Base-by-base conservation (phyloP, 1,284 basidiomycete species). In the Dichomitus squalens region DNA sequence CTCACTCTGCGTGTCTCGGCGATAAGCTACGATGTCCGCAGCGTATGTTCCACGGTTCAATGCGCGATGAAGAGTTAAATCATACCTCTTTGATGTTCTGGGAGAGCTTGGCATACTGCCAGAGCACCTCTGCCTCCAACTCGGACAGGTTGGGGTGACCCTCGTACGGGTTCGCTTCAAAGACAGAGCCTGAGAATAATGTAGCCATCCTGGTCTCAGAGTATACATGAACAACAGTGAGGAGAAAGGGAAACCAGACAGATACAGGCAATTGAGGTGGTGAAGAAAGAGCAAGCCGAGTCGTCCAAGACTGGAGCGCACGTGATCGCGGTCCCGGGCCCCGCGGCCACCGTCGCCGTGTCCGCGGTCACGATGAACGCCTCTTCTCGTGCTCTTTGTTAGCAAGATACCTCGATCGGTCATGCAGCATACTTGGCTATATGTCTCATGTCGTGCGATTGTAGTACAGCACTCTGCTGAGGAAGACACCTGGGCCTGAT, bases 131-230 rank as follows among this genome's bases (percentile, higher is more conserved):
- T 7, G 78, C 75, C 67, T 87, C 84, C 5, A 82, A 68, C 31
- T 78, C 69, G 0, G 79, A 75, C 7, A 84, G 72, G 40, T 77
- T 81, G 0, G 87, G 81, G 69, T 95, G 83, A 0, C 76, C 77
- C 58, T 84, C 80, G 66, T 92, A 92, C 21, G 88, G 87, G 65
- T 90, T 91, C 33, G 69, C 67, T 16, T 79, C 72, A 64, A 86
- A 81, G 59, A 88, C 76, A 35, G 81, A 75, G 63, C 69, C 63
- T 44, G 70, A 47, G 41, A 61, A 63, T 54, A 64, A 23, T 4
- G 59, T 64, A 29, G 68, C 64, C 71, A 65, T 64, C 21, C 43
- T 47, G 34, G 23, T 20, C 34, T 14, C 6, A n/a, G 34, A 21
- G n/a, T 20, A 27, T 33, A 33, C 44, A 47, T 47, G 44, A 12